Percentiles rank a stretch among this genome's conserved stretches.
Evolutionary conservation across 2,329 filamentous ascomycete species (phyloP).

Genomic region (Colletotrichum agaves): DNA sequence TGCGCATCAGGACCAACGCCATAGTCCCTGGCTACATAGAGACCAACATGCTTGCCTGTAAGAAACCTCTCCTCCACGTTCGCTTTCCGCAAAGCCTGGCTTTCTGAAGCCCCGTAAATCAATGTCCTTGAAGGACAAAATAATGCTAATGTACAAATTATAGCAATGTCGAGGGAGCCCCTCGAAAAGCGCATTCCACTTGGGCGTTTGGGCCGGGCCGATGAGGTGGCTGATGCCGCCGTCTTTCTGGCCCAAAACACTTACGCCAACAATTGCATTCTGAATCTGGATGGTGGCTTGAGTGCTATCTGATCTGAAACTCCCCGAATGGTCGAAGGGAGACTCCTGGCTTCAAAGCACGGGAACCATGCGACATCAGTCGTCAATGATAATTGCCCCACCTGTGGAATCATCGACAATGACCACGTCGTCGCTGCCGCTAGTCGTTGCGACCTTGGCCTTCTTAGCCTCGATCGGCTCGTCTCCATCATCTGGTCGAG

Average conservation of each 20-base stretch:
- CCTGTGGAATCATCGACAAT: slow-evolving; percentile 49
- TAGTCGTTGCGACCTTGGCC: slow-evolving; percentile 52
- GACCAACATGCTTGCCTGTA: slow-evolving; percentile 82
- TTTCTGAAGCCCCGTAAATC: not conserved
- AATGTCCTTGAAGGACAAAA: not conserved
- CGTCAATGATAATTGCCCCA: slow-evolving; percentile 75
- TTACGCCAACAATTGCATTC: slow-evolving; percentile 87
- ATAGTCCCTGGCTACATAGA: slow-evolving; percentile 86
- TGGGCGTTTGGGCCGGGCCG: slow-evolving; percentile 71
- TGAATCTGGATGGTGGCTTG: slow-evolving; percentile 87
- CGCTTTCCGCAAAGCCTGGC: slow-evolving; percentile 1
- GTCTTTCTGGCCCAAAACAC: slow-evolving; percentile 80
- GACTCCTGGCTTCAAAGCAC: slow-evolving; percentile 7
- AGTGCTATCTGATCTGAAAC: slow-evolving; percentile 66
- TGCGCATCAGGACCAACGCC: slow-evolving; percentile 79
- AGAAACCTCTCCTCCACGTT: slow-evolving; percentile 40
- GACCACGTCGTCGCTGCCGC: slow-evolving; percentile 55
- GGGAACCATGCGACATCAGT: slow-evolving; percentile 50
- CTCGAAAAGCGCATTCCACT: slow-evolving; percentile 42
- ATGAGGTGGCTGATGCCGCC: slow-evolving; percentile 85
- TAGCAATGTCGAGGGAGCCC: slow-evolving; percentile 42
- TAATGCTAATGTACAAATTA: slow-evolving; percentile 53
- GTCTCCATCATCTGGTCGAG: slow-evolving; percentile 54
- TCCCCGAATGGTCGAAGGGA: not conserved
- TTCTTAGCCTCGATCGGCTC: slow-evolving; percentile 58